Evolutionary conservation across 2,329 filamentous ascomycete genomes (phyloP).

Genomic region (Neobulgaria alba): DNA sequence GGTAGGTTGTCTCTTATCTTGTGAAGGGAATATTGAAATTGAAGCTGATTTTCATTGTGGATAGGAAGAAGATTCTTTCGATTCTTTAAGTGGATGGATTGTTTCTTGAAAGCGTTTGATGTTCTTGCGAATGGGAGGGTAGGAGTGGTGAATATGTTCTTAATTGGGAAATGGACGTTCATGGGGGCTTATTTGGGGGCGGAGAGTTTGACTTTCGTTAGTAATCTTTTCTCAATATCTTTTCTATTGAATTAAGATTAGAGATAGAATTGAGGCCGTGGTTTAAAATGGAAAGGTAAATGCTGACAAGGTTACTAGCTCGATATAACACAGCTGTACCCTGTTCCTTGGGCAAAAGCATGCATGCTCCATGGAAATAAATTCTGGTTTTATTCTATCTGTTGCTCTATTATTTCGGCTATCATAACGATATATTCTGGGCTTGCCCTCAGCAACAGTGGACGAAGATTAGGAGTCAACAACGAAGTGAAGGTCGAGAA

Average conservation of each 20-base stretch:
- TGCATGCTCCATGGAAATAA: constrained; percentile 54
- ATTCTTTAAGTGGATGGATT: constrained; percentile 58
- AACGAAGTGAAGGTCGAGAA: constrained; percentile 20
- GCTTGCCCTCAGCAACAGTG: too few relatives aligned
- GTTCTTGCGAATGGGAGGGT: constrained; percentile 29
- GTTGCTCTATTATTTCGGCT: constrained; percentile 34
- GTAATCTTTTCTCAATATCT: constrained; percentile 27
- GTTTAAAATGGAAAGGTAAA: too few relatives aligned
- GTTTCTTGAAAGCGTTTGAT: constrained; percentile 43
- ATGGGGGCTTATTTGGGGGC: constrained; percentile 59
- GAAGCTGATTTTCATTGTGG: not conserved
- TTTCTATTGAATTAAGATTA: constrained; percentile 14
- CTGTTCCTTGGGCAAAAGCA: constrained; percentile 33
- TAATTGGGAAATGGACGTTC: constrained; percentile 48
- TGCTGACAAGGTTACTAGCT: constrained; percentile 16
- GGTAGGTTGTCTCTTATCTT: constrained; percentile 27
- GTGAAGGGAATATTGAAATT: not conserved
- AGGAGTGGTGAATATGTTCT: constrained; percentile 38
- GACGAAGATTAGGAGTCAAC: too few relatives aligned
- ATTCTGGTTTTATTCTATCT: constrained; percentile 57
- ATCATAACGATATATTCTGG: constrained; percentile 6
- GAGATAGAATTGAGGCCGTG: too few relatives aligned
- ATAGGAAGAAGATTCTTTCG: constrained; percentile 56
- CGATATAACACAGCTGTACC: constrained; percentile 43
- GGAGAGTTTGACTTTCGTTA: constrained; percentile 54